Conservation (phyloP, 192 early-diverging fungal species). For the Backusella mclennaniae region DNA sequence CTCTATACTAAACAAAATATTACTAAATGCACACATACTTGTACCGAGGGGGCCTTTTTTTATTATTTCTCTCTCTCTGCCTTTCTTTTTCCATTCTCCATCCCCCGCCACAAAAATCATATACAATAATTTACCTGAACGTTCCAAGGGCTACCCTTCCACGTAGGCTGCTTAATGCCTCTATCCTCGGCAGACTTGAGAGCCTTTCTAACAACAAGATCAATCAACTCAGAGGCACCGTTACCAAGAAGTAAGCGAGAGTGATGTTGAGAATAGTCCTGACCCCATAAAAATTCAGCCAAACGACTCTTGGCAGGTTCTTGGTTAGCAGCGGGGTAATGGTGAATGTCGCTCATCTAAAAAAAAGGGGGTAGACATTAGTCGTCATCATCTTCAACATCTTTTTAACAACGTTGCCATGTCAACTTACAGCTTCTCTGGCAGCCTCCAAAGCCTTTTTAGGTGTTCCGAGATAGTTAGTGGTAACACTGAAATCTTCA, state of each 20-base stretch:
- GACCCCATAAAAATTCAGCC: slow-evolving; percentile 78
- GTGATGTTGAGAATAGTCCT: slow-evolving; percentile 50
- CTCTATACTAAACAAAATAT: slow-evolving; percentile 65
- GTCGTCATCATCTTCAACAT: neutral
- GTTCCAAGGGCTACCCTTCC: slow-evolving; percentile 85
- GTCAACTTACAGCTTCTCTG: slow-evolving; percentile 58
- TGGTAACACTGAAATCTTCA: slow-evolving; percentile 91
- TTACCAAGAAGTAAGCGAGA: slow-evolving; percentile 80
- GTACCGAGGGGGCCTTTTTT: neutral
- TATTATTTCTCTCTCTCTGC: neutral
- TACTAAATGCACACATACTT: neutral
- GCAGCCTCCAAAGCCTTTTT: slow-evolving; percentile 71
- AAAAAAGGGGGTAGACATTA: neutral
- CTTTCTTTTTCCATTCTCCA: neutral
- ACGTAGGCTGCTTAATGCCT: slow-evolving; percentile 57
- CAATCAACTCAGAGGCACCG: slow-evolving; percentile 89
- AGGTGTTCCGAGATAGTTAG: slow-evolving; percentile 85
- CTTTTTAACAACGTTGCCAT: neutral
- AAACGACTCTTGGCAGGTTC: slow-evolving; percentile 85
- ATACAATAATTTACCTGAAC: slow-evolving; percentile 49
- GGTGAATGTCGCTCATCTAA: slow-evolving; percentile 53
- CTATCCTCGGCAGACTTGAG: slow-evolving; percentile 5
- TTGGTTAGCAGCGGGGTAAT: slow-evolving; percentile 91
- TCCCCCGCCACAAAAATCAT: neutral
- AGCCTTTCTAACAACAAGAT: slow-evolving; percentile 79